phyloP scores from a whole-genome alignment of 2,329 filamentous ascomycete species.

The Pseudopithomyces chartarum region DNA sequence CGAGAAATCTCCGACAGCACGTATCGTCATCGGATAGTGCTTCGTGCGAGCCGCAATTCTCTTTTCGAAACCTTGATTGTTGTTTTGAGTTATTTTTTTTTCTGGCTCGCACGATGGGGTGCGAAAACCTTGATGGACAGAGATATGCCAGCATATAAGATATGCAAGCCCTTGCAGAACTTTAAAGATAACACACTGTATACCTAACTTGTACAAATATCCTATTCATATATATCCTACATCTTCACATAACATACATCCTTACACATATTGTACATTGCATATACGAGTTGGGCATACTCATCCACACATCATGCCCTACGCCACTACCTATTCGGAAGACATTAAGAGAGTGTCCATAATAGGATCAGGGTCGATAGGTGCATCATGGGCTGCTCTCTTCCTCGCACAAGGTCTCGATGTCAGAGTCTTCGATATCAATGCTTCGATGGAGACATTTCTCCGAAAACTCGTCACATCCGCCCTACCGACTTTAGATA shows the following conservation, averaged over 20 bases:
- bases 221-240: too few relatives aligned
- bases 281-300: background rate
- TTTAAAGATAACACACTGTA: too few relatives aligned
- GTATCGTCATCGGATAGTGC: background rate
- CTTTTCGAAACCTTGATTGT: background rate
- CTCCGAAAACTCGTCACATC: slow-evolving; percentile 16
- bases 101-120: too few relatives aligned
- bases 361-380: slow-evolving; percentile 48
- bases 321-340: background rate
- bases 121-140: too few relatives aligned
- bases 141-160: too few relatives aligned
- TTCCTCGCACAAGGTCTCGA: slow-evolving; percentile 46
- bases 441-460: slow-evolving; percentile 35
- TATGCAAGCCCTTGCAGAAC: too few relatives aligned
- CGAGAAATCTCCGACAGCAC: background rate
- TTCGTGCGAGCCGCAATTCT: slow-evolving; percentile 7
- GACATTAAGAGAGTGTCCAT: slow-evolving; percentile 28
- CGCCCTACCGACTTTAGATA: slow-evolving; percentile 17
- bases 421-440: slow-evolving; percentile 51
- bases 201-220: too few relatives aligned
- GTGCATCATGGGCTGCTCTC: slow-evolving; percentile 50
- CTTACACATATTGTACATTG: too few relatives aligned
- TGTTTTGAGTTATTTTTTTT: too few relatives aligned
- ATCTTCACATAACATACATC: too few relatives aligned
- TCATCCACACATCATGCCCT: background rate